Evolutionary conservation across 768 basidiomycete species (phyloP), one percentile per base, ranked within the genome.

Genomic region (Cystofilobasidium bisporidii): DNA sequence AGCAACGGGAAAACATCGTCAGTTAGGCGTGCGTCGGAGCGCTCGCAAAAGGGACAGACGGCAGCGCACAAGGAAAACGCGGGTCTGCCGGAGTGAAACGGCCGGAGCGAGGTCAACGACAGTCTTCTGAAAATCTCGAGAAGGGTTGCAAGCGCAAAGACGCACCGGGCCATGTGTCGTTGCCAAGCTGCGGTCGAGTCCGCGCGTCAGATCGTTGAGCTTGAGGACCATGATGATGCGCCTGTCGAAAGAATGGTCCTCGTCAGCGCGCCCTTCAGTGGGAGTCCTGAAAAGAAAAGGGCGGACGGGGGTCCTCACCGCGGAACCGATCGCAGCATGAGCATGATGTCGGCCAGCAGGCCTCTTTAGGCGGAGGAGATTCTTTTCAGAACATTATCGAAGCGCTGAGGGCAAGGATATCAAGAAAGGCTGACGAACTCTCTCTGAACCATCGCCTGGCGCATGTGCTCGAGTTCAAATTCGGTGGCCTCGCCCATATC

Each of bases 271-370:
- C n/a, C n/a, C n/a, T n/a, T n/a, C n/a, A n/a, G n/a, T n/a, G n/a
- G n/a, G n/a, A n/a, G n/a, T n/a, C n/a, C n/a, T n/a, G n/a, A n/a
- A n/a, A n/a, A n/a, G n/a, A n/a, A n/a, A n/a, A n/a, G n/a, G n/a
- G n/a, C n/a, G n/a, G n/a, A n/a, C n/a, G n/a, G n/a, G n/a, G n/a
- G n/a, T n/a, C 81, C 72, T 90, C 80, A 56, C 53, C 53, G 30
- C 2, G 96, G 96, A 4, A 98, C 84, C 33, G 86, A 82, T 57
- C 96, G 81, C 28, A 99, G 78, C 48, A 99, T 84, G 74, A 89
- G 86, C 71, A 99, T 88, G 55, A 99, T 86, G 12, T 87, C 89
- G 28, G 86, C 72, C 22, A 99, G 80, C 38, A 98, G 72, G 0
- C 91, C 93, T 71, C 36, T 36, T n/a, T n/a, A n/a, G n/a, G n/a